Evolutionary conservation across 495 filamentous ascomycete genomes (phyloP).

Genomic region (Hypoxylon perforatum): DNA sequence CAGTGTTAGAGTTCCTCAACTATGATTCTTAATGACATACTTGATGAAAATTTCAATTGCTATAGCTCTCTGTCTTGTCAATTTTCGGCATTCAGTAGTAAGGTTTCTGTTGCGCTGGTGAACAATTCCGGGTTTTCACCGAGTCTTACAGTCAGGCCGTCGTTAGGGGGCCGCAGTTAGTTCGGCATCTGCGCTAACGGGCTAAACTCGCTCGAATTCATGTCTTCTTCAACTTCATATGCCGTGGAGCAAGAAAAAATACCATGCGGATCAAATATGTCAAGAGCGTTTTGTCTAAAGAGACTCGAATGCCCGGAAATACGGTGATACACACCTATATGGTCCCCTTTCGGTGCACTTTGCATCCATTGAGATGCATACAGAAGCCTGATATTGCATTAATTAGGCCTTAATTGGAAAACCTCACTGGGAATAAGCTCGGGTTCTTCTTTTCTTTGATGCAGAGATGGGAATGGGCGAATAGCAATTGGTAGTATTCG

Average conservation of each 20-base stretch:
- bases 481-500: constrained; percentile 16
- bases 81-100: no score
- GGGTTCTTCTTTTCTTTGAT: not conserved
- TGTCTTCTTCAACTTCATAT: not conserved
- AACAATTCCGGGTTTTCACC: constrained; percentile 37
- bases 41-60: no score
- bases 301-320: constrained; percentile 6
- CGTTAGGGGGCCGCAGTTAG: constrained; percentile 22
- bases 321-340: not conserved
- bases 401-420: not conserved
- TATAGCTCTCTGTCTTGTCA: no score
- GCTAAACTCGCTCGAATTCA: constrained; percentile 28
- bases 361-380: constrained; percentile 3
- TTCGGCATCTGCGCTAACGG: constrained; percentile 28
- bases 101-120: no score
- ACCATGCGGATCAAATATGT: constrained; percentile 6
- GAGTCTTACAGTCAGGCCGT: constrained; percentile 8
- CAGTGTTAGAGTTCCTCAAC: no score
- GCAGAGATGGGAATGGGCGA: constrained; percentile 6
- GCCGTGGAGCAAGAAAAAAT: constrained; percentile 1
- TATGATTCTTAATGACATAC: no score
- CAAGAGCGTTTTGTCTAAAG: not conserved
- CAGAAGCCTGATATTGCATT: not conserved
- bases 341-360: constrained; percentile 7
- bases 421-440: constrained; percentile 3